Evolutionary conservation across 129 eudicot species (phyloP).

Genomic region (Saussurea involucrata): DNA sequence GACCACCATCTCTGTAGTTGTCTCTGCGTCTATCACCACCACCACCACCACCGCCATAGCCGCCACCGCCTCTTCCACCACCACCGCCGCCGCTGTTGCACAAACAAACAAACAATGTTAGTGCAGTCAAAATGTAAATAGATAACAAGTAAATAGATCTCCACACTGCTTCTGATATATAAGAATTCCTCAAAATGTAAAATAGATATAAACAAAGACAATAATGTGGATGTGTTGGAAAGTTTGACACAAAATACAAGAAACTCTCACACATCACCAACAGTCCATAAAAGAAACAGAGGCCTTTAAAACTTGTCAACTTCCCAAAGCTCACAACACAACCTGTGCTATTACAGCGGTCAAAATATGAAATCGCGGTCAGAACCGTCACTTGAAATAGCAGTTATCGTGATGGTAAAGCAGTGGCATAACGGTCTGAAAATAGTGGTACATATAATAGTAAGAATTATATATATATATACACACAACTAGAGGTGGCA

Average conservation of each 20-base stretch:
- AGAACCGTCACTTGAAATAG: no score
- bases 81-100: slow-evolving; percentile 70
- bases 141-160: background rate
- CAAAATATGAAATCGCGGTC: no score
- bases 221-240: background rate
- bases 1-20: slow-evolving; percentile 78
- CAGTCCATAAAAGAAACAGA: background rate
- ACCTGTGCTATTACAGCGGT: no score
- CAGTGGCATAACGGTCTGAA: no score
- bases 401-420: no score
- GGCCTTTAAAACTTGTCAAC: background rate
- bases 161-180: background rate
- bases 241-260: background rate
- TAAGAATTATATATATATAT: no score
- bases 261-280: background rate
- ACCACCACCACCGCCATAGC: slow-evolving; percentile 46
- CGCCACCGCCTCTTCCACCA: slow-evolving; percentile 66
- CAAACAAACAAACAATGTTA: slow-evolving; percentile 18
- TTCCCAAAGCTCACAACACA: background rate
- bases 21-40: slow-evolving; percentile 78
- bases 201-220: background rate
- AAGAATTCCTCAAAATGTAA: background rate
- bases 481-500: no score
- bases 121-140: background rate
- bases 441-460: no score